Conservation (phyloP, 805 yeast genomes). For the Metschnikowia matae region DNA sequence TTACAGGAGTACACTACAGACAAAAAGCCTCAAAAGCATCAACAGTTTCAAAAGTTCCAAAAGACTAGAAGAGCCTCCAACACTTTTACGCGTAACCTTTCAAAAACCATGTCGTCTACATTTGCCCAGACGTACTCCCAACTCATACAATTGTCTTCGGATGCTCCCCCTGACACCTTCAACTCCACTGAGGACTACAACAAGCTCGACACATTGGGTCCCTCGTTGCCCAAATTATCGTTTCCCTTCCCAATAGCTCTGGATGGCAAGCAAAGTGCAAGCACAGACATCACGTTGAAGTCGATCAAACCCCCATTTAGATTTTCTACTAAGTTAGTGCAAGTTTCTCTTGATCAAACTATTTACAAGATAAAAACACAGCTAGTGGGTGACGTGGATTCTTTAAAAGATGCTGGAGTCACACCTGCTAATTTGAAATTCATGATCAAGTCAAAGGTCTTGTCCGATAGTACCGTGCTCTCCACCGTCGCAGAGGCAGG, state of each 20-base stretch:
- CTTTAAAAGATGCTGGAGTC: slow-evolving; percentile 24
- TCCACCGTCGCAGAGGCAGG: slow-evolving; percentile 18
- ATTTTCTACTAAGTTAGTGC: slow-evolving; percentile 36
- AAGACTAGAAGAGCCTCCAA: not conserved
- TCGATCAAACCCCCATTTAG: slow-evolving; percentile 69
- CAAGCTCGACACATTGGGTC: slow-evolving; percentile 36
- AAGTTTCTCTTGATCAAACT: slow-evolving; percentile 24
- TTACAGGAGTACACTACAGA: too few relatives aligned
- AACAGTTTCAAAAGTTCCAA: too few relatives aligned
- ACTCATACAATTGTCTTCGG: slow-evolving; percentile 43
- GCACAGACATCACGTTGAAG: slow-evolving; percentile 42
- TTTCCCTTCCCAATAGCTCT: slow-evolving; percentile 26
- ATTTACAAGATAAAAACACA: slow-evolving; percentile 37
- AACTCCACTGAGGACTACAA: slow-evolving; percentile 28
- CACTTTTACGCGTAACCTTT: not conserved
- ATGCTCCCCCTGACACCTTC: slow-evolving; percentile 30
- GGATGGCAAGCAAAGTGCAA: not conserved
- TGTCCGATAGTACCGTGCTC: slow-evolving; percentile 47
- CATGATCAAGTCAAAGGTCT: slow-evolving; percentile 58
- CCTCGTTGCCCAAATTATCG: slow-evolving; percentile 46
- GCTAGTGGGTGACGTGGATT: slow-evolving; percentile 28
- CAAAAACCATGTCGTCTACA: slow-evolving; percentile 8
- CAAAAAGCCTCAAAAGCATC: too few relatives aligned
- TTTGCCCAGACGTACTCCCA: slow-evolving; percentile 49
- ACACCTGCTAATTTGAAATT: slow-evolving; percentile 44